Conservation (phyloP, 768 basidiomycete species). For the Thelephora ganbajun region DNA sequence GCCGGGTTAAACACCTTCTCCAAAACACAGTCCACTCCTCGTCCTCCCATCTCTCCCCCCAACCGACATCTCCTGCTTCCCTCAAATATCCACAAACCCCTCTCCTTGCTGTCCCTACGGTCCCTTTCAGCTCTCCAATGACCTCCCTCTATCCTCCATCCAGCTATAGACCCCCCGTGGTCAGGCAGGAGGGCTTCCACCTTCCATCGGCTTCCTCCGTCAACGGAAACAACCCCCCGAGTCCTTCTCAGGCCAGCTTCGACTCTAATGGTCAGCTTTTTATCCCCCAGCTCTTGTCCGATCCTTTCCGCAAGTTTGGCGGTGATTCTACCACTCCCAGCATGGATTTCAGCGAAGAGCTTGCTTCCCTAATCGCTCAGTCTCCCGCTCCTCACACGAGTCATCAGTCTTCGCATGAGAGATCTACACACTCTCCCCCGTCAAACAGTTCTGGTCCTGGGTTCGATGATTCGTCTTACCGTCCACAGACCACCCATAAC, state of each 20-base stretch:
- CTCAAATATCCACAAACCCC: conserved; percentile 1
- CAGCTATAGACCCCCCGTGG: conserved; percentile 41
- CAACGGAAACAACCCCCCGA: conserved; percentile 17
- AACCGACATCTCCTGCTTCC: conserved; percentile 12
- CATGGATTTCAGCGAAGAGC: conserved; percentile 58
- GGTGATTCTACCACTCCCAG: conserved; percentile 7
- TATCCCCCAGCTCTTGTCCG: conserved; percentile 31
- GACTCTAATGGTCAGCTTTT: conserved; percentile 25
- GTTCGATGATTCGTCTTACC: conserved; percentile 16
- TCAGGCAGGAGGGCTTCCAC: conserved; percentile 64
- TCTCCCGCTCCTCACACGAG: conserved; percentile 14
- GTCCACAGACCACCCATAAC: conserved; percentile 32
- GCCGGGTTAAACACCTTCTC: conserved; percentile 1
- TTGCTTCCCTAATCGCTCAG: conserved; percentile 41
- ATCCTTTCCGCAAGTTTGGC: conserved; percentile 39
- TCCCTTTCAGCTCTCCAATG: not conserved
- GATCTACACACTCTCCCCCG: conserved; percentile 24
- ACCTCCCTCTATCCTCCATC: conserved; percentile 23
- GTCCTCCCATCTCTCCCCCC: conserved; percentile 2
- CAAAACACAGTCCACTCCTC: not conserved
- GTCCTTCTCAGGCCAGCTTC: conserved; percentile 14
- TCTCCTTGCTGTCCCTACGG: not conserved
- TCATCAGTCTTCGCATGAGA: conserved; percentile 25
- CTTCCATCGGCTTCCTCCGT: conserved; percentile 31
- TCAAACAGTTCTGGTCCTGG: conserved; percentile 9